Evolutionary conservation across 352 stramenopile genomes (phyloP), one percentile per base, ranked within the genome.

Genomic region (Phytophthora pini): DNA sequence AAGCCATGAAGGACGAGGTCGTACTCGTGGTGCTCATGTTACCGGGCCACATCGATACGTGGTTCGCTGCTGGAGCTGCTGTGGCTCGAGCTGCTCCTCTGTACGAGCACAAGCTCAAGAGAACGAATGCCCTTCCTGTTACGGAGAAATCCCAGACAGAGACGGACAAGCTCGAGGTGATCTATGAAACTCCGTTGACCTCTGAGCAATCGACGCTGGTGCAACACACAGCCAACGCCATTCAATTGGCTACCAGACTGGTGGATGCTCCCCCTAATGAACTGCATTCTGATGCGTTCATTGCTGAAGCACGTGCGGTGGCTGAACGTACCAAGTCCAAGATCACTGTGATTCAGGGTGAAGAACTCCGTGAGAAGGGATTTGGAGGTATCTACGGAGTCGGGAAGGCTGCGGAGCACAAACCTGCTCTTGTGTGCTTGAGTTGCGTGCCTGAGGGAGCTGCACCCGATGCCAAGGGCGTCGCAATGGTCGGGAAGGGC

Each of bases 321-420:
- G 83, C 70, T 41, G 87, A 75, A 47, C 78, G 80, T n/a, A 92
- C 94, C 13, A 82, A 80, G 17, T 67, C 81, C 2, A 77, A 80
- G 56, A 70, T 76, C 20, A 80, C 74, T 39, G 86, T 98, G 45
- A 98, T 98, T 61, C 76, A 88, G 17, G 95, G 97, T 45, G 82
- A 98, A 41, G 90, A 98, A 58, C 80, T 99, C 41, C 75, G 75
- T 46, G 78, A 94, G 44, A 71, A 86, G 36, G 94, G 95, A 26
- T 97, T 98, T 56, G 94, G 95, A 39, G 95, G 95, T 8, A 88
- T 98, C 50, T 98, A 97, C 61, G 89, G 89, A 47, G 94, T 98
- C 20, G 93, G 95, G 24, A 97, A 98, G 74, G 94, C 89, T 11
- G 89, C 94, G 1, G 67, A 69, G 20, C 80, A 97, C 73, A 85